phyloP scores from a whole-genome alignment of 2,329 filamentous ascomycete species.

The Arthrobotrys pseudoclavata region DNA sequence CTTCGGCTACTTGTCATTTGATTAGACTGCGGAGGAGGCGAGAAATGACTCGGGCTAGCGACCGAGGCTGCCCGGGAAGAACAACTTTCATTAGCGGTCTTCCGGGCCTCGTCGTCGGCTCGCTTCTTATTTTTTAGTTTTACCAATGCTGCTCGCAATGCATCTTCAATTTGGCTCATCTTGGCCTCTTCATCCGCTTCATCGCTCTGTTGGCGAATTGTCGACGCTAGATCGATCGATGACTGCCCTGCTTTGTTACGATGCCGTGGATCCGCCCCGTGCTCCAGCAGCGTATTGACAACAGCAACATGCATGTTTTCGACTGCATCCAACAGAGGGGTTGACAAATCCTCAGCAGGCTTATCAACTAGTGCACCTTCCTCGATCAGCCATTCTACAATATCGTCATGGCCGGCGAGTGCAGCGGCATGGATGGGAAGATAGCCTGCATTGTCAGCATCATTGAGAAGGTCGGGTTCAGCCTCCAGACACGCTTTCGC shows the following conservation, averaged over 20 bases:
- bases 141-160: slow-evolving; percentile 73
- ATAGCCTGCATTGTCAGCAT: slow-evolving; percentile 94
- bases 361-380: slow-evolving; percentile 87
- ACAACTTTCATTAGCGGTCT: slow-evolving; percentile 61
- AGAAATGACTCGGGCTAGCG: slow-evolving; percentile 63
- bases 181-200: slow-evolving; percentile 83
- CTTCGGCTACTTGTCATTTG: slow-evolving; percentile 57
- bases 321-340: slow-evolving; percentile 93
- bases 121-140: slow-evolving; percentile 62
- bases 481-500: slow-evolving; percentile 82
- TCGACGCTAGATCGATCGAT: slow-evolving; percentile 81
- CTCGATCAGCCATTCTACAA: slow-evolving; percentile 87
- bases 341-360: slow-evolving; percentile 85
- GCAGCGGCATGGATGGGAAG: slow-evolving; percentile 94
- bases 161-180: slow-evolving; percentile 73
- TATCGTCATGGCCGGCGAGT: slow-evolving; percentile 85
- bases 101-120: slow-evolving; percentile 62
- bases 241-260: slow-evolving; percentile 94
- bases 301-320: slow-evolving; percentile 94
- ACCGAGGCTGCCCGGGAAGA: slow-evolving; percentile 63
- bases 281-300: slow-evolving; percentile 83
- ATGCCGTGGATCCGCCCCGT: slow-evolving; percentile 92
- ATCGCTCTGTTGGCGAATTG: slow-evolving; percentile 67
- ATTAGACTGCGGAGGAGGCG: slow-evolving; percentile 61
- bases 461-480: slow-evolving; percentile 87